A percentile compares a stretch with the other conserved stretches of the same genome.
Evolutionary conservation across 2,329 filamentous ascomycete genomes (phyloP).

Genomic region (Metarhizium humberi): DNA sequence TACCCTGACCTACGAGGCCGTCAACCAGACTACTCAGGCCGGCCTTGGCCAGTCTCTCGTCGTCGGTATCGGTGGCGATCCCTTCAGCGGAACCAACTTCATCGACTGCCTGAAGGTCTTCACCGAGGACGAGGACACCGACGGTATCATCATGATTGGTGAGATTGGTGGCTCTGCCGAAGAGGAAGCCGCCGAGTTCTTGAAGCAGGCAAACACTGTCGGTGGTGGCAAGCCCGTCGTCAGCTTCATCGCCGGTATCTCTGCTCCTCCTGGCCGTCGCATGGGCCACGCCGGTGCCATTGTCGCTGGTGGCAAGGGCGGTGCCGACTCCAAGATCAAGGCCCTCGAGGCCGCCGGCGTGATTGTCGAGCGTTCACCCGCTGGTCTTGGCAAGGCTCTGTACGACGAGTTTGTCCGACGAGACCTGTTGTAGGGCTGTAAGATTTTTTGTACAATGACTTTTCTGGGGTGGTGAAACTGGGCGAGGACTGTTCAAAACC

Average conservation of each 20-base stretch:
- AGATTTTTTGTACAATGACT: slow-evolving; percentile 5
- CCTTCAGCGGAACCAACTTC: slow-evolving; percentile 98
- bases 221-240: slow-evolving; percentile 87
- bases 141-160: slow-evolving; percentile 99
- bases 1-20: slow-evolving; percentile 97
- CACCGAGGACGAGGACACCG: slow-evolving; percentile 89
- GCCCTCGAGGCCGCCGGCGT: slow-evolving; percentile 90
- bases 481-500: slow-evolving; percentile 3
- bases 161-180: slow-evolving; percentile 97
- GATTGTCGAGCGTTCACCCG: slow-evolving; percentile 90
- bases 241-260: slow-evolving; percentile 97
- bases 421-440: slow-evolving; percentile 68
- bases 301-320: slow-evolving; percentile 94
- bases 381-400: slow-evolving; percentile 83
- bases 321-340: slow-evolving; percentile 95
- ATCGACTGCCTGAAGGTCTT: slow-evolving; percentile 98
- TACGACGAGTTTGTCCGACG: slow-evolving; percentile 93
- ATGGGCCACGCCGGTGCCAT: slow-evolving; percentile 99
- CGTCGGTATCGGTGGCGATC: slow-evolving; percentile 95
- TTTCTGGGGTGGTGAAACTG: background rate
- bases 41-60: slow-evolving; percentile 97
- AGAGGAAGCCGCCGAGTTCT: slow-evolving; percentile 95
- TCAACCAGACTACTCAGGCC: slow-evolving; percentile 97
- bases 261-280: slow-evolving; percentile 85
- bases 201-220: slow-evolving; percentile 82